Evolutionary conservation across 2,329 filamentous ascomycete genomes (phyloP), one percentile per base, ranked within the genome.

Genomic region (Pezicula carpinea): DNA sequence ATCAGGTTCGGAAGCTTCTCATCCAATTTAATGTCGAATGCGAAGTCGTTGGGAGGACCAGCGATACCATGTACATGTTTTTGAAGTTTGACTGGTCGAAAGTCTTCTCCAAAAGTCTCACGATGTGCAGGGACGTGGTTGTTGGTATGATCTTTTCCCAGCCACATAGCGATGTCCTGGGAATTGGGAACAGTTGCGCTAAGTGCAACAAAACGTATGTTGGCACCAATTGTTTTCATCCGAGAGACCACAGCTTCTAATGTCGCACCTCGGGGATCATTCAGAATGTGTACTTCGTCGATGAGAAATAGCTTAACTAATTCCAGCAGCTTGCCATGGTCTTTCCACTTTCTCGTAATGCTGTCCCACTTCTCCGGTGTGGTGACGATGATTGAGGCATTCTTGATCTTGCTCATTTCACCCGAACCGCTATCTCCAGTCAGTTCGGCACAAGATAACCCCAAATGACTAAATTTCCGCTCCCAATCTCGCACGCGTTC

Each of bases 281-380:
- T 92, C 44, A 95, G 73, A 31, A 93, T 89, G 55, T 95, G 89
- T 0, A 95, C 87, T 60, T 95, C 89, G 56, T 95, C 89, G 47
- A 95, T 90, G 17, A 95, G 74, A 52, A 93, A 89, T 0, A 95
- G 69, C 50, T 85, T 87, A 39, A 95, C 79, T 52, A 91, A 73
- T 49, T 84, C 78, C 66, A 95, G 80, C 15, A 95, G 69, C 53
- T 76, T 85, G 44, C 77, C 76, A 58, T 95, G 85, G 56, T 95
- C 89, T 56, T 83, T 82, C 89, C 89, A 95, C 60, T 89, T 91
- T 15, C 89, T 76, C 0, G 89, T 95, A 63, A 93, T 83, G 50
- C 87, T 92, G 61, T 95, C 89, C 89, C 89, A 95, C 60, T 95
- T 95, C 65, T 95, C 89, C 0, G 89, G 89, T 0, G 89, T 95